A percentile compares a stretch with the other conserved stretches of the same genome.
phyloP scores from a whole-genome alignment of 192 early-diverging fungal species.

The Dissophora globulifera region DNA sequence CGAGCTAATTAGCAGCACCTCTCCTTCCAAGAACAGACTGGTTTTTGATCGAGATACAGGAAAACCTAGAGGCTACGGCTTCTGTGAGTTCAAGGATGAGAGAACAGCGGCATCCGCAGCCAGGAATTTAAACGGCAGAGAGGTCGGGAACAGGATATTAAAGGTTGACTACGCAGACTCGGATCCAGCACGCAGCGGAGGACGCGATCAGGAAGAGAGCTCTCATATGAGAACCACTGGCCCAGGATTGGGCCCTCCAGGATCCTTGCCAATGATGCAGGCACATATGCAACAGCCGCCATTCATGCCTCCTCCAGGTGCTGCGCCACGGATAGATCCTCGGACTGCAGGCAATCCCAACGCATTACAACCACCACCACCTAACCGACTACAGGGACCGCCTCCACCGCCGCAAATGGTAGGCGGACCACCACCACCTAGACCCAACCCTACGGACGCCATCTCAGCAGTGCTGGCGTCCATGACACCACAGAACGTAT shows the following conservation, averaged over 20 bases:
- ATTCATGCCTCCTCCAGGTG: conserved; percentile 22
- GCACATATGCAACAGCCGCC: conserved; percentile 21
- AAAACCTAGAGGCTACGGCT: conserved; percentile 94
- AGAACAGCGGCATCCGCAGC: conserved; percentile 96
- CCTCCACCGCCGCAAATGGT: conserved; percentile 5
- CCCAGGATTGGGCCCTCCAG: conserved; percentile 13
- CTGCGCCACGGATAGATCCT: conserved; percentile 29
- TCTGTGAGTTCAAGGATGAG: conserved; percentile 90
- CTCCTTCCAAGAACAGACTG: conserved; percentile 58
- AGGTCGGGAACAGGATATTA: conserved; percentile 87
- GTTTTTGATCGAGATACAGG: conserved; percentile 92
- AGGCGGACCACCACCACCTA: conserved; percentile 22
- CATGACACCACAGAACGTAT: conserved; percentile 45
- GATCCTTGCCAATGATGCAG: conserved; percentile 21
- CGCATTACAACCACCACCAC: conserved; percentile 4
- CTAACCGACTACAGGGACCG: conserved; percentile 10
- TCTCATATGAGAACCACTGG: conserved; percentile 34
- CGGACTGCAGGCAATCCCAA: conserved; percentile 13
- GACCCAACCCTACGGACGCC: conserved; percentile 26
- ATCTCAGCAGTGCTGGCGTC: conserved; percentile 47
- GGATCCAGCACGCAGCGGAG: conserved; percentile 61
- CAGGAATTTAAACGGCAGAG: conserved; percentile 90
- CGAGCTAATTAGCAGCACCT: not conserved
- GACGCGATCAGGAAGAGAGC: conserved; percentile 23
- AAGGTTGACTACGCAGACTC: conserved; percentile 94